A percentile compares a stretch with the other conserved stretches of the same genome.
Conservation (phyloP, 345 rosid species). For the Linum lewisii region DNA sequence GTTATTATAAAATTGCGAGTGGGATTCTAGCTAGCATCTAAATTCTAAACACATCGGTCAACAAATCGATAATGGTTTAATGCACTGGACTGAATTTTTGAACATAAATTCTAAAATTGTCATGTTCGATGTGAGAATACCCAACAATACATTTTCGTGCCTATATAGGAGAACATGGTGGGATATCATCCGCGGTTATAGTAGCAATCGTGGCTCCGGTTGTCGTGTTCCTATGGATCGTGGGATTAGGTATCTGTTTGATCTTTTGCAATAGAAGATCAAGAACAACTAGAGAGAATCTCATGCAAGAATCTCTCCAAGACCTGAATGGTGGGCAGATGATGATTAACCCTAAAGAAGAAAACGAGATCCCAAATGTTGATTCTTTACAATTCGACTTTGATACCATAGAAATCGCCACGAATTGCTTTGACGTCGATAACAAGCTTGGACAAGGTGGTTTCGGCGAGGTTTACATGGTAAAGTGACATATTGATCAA, state of each 20-base stretch:
- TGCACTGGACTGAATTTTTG: too few relatives aligned
- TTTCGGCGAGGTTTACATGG: constrained; percentile 16
- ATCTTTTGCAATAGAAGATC: background rate
- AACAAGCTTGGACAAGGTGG: constrained; percentile 26
- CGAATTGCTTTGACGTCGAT: background rate
- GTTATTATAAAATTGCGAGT: too few relatives aligned
- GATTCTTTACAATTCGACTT: constrained; percentile 1
- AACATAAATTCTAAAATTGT: too few relatives aligned
- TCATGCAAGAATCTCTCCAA: too few relatives aligned
- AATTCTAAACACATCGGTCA: too few relatives aligned
- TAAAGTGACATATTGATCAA: background rate
- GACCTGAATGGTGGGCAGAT: background rate
- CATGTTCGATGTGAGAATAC: too few relatives aligned
- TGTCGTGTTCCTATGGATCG: background rate
- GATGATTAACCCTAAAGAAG: background rate
- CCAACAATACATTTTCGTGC: too few relatives aligned
- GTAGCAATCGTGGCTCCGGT: background rate
- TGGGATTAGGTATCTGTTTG: background rate
- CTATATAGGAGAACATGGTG: background rate
- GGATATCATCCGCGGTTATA: background rate
- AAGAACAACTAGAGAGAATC: background rate
- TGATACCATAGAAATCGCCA: background rate
- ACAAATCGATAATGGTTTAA: too few relatives aligned
- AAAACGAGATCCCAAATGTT: constrained; percentile 6
- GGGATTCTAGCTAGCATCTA: too few relatives aligned